Evolutionary conservation across 495 filamentous ascomycete genomes (phyloP).

Genomic region (Apiosordaria backusii): DNA sequence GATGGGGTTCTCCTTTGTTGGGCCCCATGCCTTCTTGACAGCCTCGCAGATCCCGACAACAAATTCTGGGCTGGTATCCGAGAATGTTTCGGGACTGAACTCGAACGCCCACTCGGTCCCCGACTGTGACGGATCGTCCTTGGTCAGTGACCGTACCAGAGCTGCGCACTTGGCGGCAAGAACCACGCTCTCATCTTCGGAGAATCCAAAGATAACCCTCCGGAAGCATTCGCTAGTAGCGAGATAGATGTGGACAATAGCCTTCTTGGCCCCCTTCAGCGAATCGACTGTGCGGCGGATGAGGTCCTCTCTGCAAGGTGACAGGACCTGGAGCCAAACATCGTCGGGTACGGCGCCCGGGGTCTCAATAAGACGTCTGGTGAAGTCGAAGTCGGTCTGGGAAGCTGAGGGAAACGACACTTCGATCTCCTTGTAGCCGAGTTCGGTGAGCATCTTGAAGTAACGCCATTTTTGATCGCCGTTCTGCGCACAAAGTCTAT

Average conservation of each 20-base stretch:
- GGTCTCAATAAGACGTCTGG: slow-evolving; percentile 79
- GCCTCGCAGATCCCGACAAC: slow-evolving; percentile 84
- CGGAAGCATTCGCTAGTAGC: slow-evolving; percentile 93
- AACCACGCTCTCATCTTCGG: slow-evolving; percentile 74
- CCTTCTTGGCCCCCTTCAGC: slow-evolving; percentile 86
- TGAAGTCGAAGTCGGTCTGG: slow-evolving; percentile 95
- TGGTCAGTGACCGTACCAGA: slow-evolving; percentile 85
- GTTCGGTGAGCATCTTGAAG: slow-evolving; percentile 89
- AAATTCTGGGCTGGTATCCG: slow-evolving; percentile 82
- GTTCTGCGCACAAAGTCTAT: slow-evolving; percentile 50
- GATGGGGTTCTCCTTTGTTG: slow-evolving; percentile 74
- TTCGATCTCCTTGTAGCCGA: slow-evolving; percentile 98
- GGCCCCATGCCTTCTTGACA: slow-evolving; percentile 93
- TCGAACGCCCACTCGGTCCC: slow-evolving; percentile 91
- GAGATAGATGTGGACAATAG: slow-evolving; percentile 94
- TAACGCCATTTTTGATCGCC: slow-evolving; percentile 91
- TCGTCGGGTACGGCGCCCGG: slow-evolving; percentile 85
- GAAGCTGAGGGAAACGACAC: slow-evolving; percentile 93
- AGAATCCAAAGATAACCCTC: slow-evolving; percentile 82
- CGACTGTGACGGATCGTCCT: slow-evolving; percentile 76
- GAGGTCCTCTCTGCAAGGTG: slow-evolving; percentile 88
- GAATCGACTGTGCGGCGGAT: slow-evolving; percentile 89
- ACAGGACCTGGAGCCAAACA: slow-evolving; percentile 93
- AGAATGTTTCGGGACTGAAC: slow-evolving; percentile 96
- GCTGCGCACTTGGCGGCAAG: slow-evolving; percentile 84